phyloP scores from a whole-genome alignment of 176 grass and related monocot species.

The Microstegium vimineum region DNA sequence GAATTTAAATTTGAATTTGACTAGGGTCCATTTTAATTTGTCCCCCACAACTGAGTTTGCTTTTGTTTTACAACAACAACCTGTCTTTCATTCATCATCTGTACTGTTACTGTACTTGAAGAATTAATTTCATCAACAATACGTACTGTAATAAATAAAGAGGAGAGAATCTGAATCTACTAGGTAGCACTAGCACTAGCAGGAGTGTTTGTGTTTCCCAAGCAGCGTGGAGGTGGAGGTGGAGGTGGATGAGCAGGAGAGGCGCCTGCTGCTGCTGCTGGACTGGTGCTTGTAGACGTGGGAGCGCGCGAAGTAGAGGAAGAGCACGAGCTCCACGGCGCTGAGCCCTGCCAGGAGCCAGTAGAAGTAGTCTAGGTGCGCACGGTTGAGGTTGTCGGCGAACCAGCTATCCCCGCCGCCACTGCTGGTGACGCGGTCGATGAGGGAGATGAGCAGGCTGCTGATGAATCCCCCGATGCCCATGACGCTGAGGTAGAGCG shows the following conservation, averaged over 20 bases:
- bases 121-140: too few species aligned
- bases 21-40: background rate
- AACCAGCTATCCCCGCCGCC: constrained; percentile 39
- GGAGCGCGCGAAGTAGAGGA: background rate
- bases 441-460: constrained; percentile 43
- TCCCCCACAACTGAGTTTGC: background rate
- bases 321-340: constrained; percentile 34
- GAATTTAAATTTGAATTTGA: background rate
- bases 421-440: constrained; percentile 22
- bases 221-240: background rate
- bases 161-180: too few species aligned
- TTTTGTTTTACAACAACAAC: background rate
- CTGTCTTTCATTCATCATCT: too few species aligned
- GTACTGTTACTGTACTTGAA: background rate
- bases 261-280: too few species aligned
- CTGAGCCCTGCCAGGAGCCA: constrained; percentile 49
- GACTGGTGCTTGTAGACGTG: constrained; percentile 33
- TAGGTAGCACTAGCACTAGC: too few species aligned
- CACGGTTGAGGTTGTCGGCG: constrained; percentile 55
- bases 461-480: constrained; percentile 58
- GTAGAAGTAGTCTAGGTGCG: constrained; percentile 73
- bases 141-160: too few species aligned
- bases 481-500: constrained; percentile 58
- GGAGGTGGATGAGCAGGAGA: background rate
- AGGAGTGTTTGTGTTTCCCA: too few species aligned